phyloP scores from a whole-genome alignment of 2,329 filamentous ascomycete species.

The Penicillium sp. region DNA sequence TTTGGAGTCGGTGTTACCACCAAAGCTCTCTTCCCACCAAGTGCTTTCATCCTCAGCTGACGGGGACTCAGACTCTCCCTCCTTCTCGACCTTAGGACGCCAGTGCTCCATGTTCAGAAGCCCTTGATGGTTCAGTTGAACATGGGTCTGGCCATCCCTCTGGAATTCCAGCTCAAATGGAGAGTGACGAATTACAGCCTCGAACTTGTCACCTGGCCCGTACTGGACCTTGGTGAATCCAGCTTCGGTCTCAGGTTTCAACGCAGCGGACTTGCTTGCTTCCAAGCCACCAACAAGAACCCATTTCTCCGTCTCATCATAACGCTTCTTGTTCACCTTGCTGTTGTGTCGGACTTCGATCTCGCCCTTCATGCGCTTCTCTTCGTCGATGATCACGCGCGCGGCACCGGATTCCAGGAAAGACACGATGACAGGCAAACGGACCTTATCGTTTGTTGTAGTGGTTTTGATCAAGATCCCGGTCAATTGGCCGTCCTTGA shows the following conservation, averaged over 20 bases:
- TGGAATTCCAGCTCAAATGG: conserved; percentile 87
- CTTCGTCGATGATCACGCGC: conserved; percentile 86
- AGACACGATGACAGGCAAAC: conserved; percentile 78
- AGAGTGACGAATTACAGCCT: conserved; percentile 78
- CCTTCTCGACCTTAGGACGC: conserved; percentile 76
- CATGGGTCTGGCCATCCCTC: conserved; percentile 75
- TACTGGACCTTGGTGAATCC: conserved; percentile 75
- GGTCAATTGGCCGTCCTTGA: conserved; percentile 77
- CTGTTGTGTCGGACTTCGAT: conserved; percentile 86
- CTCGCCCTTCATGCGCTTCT: conserved; percentile 79
- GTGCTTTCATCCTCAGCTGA: conserved; percentile 66
- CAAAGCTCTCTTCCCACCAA: conserved; percentile 98
- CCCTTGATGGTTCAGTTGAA: conserved; percentile 88
- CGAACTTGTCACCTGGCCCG: conserved; percentile 72
- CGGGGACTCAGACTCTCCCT: conserved; percentile 47
- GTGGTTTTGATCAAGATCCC: conserved; percentile 81
- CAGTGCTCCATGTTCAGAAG: conserved; percentile 94
- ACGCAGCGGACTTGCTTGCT: conserved; percentile 68
- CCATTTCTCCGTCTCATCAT: conserved; percentile 88
- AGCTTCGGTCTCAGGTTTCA: conserved; percentile 64
- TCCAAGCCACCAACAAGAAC: conserved; percentile 79
- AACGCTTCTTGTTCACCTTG: conserved; percentile 83
- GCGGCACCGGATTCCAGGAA: conserved; percentile 89
- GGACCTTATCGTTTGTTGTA: conserved; percentile 66
- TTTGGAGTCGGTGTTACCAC: conserved; percentile 92